Base-by-base conservation (phyloP, 179 eudicot genomes). In the Gypsophila paniculata region DNA sequence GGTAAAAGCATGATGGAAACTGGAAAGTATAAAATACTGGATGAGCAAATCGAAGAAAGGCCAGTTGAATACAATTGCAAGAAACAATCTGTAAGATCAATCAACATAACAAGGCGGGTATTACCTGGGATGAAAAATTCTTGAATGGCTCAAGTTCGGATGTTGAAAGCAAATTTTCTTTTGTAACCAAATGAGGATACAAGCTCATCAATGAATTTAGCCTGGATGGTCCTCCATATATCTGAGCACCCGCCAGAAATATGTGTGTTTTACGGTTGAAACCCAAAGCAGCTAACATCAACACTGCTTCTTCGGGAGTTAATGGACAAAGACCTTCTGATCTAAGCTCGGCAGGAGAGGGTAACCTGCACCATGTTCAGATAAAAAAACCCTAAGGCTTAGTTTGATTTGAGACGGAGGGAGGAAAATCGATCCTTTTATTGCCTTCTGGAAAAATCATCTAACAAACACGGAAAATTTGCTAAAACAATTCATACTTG, bases 121-220 rank as follows among this genome's bases (percentile, higher is more conserved):
- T n/a, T 82, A 92, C 98, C 98, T 92, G 99, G 74, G 99, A 95
- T 6, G 99, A 95, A 75, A 77, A 92, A 82, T 92, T 89, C 66
- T 54, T 79, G 86, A 95, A 95, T 61, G 99, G 96, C 74, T 86
- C 83, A 14, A 95, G 89, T 82, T 95, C 99, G 51, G 89, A 76
- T 11, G 89, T 74, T 15, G 96, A 92, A 71, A 92, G 96, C 81
- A 92, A 76, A 63, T 74, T 85, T 75, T 95, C 99, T 79, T 95
- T 95, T 42, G 98, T 92, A 38, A 92, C 90, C 80, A 95, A 71
- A 85, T 95, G 87, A 69, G 99, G 98, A 83, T 87, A 95, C 78
- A 95, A 75, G 67, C 80, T 85, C 29, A 80, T 90, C 75, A 95
- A 87, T 57, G 91, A 86, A 63, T 89, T 87, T 82, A 95, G 81